Evolutionary conservation across 345 rosid genomes (phyloP), one percentile per base, ranked within the genome.

Genomic region (Hibiscus tridactylites): DNA sequence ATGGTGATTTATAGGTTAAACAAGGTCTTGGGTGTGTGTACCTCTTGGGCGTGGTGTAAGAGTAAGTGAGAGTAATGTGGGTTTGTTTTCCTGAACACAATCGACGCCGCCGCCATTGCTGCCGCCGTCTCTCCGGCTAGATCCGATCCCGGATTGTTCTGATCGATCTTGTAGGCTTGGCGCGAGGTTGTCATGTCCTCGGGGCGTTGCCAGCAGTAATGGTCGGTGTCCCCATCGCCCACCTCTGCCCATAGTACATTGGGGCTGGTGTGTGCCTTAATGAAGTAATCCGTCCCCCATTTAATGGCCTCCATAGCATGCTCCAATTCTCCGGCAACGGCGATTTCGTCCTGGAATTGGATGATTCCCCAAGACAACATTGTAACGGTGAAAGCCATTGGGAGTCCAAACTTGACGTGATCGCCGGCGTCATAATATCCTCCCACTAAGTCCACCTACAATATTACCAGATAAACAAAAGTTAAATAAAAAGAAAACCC

Each of bases 111-210:
- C 3, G 97, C 97, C 97, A 95, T 85, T 17, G 99, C 97, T 0
- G 99, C 97, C 0, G 96, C 97, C 0, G 92, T 94, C 85, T 94
- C 98, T 26, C 93, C 97, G 50, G 96, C 91, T 9, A 90, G 85
- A 80, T 91, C 98, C 31, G 98, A 95, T 33, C 97, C 99, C 0
- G 97, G 99, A 62, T 87, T 89, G 73, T 81, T 87, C 84, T 86
- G 86, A 72, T 94, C 97, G 62, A 94, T 82, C 79, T 86, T 86
- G 76, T 88, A 90, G 33, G 97, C 98, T 74, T 79, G 91, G 72
- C 97, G 81, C 15, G 97, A 94, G 2, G 98, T 94, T 21, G 98
- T 91, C 98, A 91, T 94, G 81, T 94, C 98, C 82, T 94, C 97
- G 63, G 97, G 96, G 58, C 97, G 86, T 65, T 94, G 98, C 98